A percentile compares a stretch with the other conserved stretches of the same genome.
Evolutionary conservation across 1,284 basidiomycete genomes (phyloP).

Genomic region (Bondarzewia mesenterica): DNA sequence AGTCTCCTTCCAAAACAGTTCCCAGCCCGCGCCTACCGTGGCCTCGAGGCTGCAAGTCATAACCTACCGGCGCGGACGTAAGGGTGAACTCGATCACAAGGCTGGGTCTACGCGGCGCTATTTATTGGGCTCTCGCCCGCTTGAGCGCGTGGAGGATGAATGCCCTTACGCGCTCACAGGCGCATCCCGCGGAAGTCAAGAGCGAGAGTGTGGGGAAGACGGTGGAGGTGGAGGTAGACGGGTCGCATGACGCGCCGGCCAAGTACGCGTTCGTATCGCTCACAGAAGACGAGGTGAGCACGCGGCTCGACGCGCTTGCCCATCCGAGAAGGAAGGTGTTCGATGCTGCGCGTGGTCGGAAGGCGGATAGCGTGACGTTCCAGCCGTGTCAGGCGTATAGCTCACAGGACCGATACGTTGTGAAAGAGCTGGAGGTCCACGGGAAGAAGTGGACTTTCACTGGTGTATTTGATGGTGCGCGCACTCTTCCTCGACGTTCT

Average conservation of each 20-base stretch:
- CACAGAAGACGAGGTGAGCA: constrained; percentile 18
- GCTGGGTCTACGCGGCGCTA: no score
- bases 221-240: no score
- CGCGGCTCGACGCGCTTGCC: constrained; percentile 40
- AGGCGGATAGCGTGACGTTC: constrained; percentile 52
- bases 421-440: constrained; percentile 46
- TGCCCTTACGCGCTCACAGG: no score
- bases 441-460: constrained; percentile 55
- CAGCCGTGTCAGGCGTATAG: constrained; percentile 44
- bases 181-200: no score
- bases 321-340: constrained; percentile 38
- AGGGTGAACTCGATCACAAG: no score
- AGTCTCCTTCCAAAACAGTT: no score
- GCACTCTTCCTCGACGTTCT: background rate
- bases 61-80: no score
- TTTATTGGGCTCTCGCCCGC: no score
- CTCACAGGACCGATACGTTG: constrained; percentile 54
- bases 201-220: no score
- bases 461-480: constrained; percentile 60
- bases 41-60: no score
- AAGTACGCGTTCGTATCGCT: background rate
- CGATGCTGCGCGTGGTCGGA: constrained; percentile 28
- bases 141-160: no score
- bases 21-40: no score
- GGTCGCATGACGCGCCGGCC: background rate